Base-by-base conservation (phyloP, 805 yeast species). In the Zygosaccharomyces pseudorouxii region DNA sequence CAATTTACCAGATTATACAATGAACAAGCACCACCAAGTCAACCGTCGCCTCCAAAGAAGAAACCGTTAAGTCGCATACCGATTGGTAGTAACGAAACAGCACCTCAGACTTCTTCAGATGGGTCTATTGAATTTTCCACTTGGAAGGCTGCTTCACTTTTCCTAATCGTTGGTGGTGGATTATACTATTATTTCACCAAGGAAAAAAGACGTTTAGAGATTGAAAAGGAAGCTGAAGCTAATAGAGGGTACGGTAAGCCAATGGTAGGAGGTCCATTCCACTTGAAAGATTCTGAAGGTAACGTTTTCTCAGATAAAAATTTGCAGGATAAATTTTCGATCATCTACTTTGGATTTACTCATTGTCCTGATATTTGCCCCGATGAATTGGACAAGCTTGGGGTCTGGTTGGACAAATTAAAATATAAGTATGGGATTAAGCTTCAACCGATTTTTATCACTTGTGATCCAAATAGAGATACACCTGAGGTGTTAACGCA, bases 291-390 rank as follows among this genome's bases (percentile, higher is more conserved):
- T 64, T 75, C 78, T 29, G 70, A 89, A 45, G 89, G 90, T 33
- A 69, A 84, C 23, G 68, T 65, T 16, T 93, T 93, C 67, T 89
- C 97, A 1, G 81, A 89, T 23, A 74, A 87, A 53, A 76, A 92
- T 57, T 71, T 93, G 61, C 69, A 78, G 53, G 93, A 90, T 29
- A 84, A 80, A 64, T 93, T 89, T 68, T 80, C 92, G 9, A 72
- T 93, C 40, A 68, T 92, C n/a, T 93, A 93, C 67, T 93, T 93
- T 70, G 99, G 99, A 0, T 93, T 93, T 72, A 86, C 97, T 3
- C 90, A 90, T 70, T 93, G 99, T 71, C 99, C 99, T 5, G 99
- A 93, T 69, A 90, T 93, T 46, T 93, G 99, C 69, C 99, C 99
- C 9, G 99, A 93, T 67, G 99, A 93, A 67, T 77, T 93, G 51